Evolutionary conservation across 345 rosid genomes (phyloP).

Genomic region (Pistacia vera): DNA sequence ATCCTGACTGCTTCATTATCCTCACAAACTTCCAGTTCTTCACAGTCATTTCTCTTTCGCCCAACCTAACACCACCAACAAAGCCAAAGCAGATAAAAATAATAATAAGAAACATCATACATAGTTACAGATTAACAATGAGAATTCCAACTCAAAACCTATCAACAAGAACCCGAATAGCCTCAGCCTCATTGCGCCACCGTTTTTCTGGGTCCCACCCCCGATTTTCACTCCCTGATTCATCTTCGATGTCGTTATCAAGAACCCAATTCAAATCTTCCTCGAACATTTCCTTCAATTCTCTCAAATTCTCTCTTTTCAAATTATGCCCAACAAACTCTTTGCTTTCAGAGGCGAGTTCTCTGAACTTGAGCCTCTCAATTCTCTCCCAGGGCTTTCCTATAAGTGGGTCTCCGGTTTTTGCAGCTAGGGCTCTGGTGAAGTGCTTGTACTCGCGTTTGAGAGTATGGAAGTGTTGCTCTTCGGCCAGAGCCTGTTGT

Average conservation of each 20-base stretch:
- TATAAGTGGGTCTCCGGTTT: constrained; percentile 31
- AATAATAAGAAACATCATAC: constrained; percentile 2
- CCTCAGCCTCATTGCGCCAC: constrained; percentile 69
- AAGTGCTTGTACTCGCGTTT: constrained; percentile 70
- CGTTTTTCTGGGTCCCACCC: constrained; percentile 51
- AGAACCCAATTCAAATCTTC: constrained; percentile 79
- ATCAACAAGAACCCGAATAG: constrained; percentile 66
- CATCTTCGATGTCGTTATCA: constrained; percentile 74
- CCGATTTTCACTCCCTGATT: constrained; percentile 29
- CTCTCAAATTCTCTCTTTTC: constrained; percentile 61
- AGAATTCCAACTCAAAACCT: constrained; percentile 39
- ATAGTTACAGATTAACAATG: not conserved
- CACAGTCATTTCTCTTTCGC: constrained; percentile 61
- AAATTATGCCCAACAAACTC: constrained; percentile 45
- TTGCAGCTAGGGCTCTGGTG: constrained; percentile 38
- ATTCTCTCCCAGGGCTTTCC: constrained; percentile 95
- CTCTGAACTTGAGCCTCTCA: constrained; percentile 57
- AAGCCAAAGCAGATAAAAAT: not conserved
- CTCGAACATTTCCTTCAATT: constrained; percentile 71
- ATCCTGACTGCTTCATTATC: constrained; percentile 88
- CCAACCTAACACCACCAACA: constrained; percentile 50
- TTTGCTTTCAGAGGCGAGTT: constrained; percentile 48
- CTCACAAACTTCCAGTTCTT: constrained; percentile 89
- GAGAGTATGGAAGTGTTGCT: constrained; percentile 49
- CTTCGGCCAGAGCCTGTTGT: constrained; percentile 46